phyloP scores from a whole-genome alignment of 208 protist species.

The Wallacemonas sp. region DNA sequence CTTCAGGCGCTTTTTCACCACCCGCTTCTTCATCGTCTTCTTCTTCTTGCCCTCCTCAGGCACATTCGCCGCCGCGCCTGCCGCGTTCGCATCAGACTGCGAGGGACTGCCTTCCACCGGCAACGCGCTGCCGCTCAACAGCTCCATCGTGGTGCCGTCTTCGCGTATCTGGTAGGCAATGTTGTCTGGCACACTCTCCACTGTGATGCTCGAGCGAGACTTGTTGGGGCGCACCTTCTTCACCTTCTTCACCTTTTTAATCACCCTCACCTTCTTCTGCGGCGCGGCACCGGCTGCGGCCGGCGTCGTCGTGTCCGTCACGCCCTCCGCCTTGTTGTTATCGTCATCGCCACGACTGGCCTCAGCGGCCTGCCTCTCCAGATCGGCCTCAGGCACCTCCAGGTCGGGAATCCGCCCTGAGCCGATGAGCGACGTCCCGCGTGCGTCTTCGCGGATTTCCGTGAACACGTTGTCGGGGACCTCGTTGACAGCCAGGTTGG shows the following conservation, averaged over 20 bases:
- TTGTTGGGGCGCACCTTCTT: conserved; percentile 11
- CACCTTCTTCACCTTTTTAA: neutral
- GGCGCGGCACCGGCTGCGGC: neutral
- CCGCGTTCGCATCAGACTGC: conserved; percentile 12
- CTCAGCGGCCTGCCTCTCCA: neutral
- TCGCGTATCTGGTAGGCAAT: conserved; percentile 35
- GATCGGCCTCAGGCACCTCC: neutral
- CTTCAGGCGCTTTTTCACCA: conserved; percentile 39
- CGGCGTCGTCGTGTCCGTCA: neutral
- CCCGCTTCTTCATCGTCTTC: conserved; percentile 42
- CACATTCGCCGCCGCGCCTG: conserved; percentile 7
- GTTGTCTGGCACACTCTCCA: conserved; percentile 37
- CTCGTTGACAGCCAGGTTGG: conserved; percentile 29
- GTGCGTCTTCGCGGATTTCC: conserved; percentile 54
- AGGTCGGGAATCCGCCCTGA: conserved; percentile 20
- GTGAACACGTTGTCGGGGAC: conserved; percentile 49
- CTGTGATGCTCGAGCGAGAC: conserved; percentile 3
- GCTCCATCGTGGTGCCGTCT: conserved; percentile 27
- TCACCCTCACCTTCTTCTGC: neutral
- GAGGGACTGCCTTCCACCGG: neutral
- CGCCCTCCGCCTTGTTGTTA: neutral
- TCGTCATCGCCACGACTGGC: neutral
- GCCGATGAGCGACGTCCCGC: conserved; percentile 32
- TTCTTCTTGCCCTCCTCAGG: neutral
- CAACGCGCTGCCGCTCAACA: conserved; percentile 4